Evolutionary conservation across 2,329 filamentous ascomycete species (phyloP).

Genomic region (Pyrenophora teres): DNA sequence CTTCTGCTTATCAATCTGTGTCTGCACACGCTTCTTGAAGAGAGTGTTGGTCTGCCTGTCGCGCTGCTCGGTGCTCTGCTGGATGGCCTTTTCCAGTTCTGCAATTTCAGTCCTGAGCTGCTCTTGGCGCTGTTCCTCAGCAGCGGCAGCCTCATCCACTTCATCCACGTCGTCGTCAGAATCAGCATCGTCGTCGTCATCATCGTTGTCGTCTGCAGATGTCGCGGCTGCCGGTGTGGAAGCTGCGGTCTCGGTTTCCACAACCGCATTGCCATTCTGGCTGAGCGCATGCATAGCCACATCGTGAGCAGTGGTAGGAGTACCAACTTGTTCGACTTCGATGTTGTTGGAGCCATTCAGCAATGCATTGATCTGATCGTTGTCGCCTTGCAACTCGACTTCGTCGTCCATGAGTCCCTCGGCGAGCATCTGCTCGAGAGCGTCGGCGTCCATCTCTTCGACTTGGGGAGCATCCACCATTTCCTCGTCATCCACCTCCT

Average conservation of each 20-base stretch:
- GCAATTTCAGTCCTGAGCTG: slow-evolving; percentile 59
- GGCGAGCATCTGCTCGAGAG: slow-evolving; percentile 42
- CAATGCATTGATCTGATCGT: slow-evolving; percentile 39
- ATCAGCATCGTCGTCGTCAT: slow-evolving; percentile 52
- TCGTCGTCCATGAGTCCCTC: slow-evolving; percentile 45
- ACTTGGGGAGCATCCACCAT: slow-evolving; percentile 45
- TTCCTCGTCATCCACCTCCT: slow-evolving; percentile 48
- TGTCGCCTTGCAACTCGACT: slow-evolving; percentile 37
- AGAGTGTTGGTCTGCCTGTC: slow-evolving; percentile 55
- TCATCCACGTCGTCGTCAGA: slow-evolving; percentile 54
- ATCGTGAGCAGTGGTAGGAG: slow-evolving; percentile 43
- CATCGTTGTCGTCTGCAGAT: slow-evolving; percentile 48
- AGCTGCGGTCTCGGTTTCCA: slow-evolving; percentile 38
- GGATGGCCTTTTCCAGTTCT: slow-evolving; percentile 59
- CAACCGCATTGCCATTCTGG: slow-evolving; percentile 31
- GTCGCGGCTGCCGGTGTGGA: slow-evolving; percentile 41
- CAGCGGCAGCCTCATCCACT: slow-evolving; percentile 53
- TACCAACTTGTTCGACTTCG: slow-evolving; percentile 40
- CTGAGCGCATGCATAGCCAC: slow-evolving; percentile 47
- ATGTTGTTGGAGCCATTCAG: slow-evolving; percentile 33
- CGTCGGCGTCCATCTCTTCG: slow-evolving; percentile 49
- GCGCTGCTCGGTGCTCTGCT: slow-evolving; percentile 49
- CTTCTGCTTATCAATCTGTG: slow-evolving; percentile 54
- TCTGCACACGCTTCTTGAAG: slow-evolving; percentile 55
- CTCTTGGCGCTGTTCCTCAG: slow-evolving; percentile 52